Conservation (phyloP, 2,329 filamentous ascomycete species). For the Apiospora aurea region DNA sequence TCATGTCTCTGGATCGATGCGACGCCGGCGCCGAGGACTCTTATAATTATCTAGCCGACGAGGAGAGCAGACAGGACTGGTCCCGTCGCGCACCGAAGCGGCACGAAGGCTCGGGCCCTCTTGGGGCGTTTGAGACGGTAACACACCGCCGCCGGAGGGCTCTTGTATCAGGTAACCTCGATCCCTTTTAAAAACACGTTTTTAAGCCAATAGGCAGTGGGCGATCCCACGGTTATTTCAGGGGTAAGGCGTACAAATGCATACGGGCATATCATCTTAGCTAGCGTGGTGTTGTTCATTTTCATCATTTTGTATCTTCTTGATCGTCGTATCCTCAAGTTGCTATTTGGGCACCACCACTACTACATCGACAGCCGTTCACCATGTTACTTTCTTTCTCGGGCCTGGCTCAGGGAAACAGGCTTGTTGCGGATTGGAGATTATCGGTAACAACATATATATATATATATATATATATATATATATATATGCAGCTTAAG, state of each 20-base stretch:
- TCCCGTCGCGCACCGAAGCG: slow-evolving; percentile 30
- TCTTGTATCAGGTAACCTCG: slow-evolving; percentile 33
- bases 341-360: neutral
- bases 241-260: slow-evolving; percentile 14
- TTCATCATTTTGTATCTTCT: neutral
- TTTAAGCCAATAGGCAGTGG: neutral
- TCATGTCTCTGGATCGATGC: slow-evolving; percentile 67
- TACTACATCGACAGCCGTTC: neutral
- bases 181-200: slow-evolving; percentile 29
- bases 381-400: neutral
- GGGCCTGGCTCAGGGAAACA: neutral
- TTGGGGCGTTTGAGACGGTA: slow-evolving; percentile 36
- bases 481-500: neutral
- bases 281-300: slow-evolving; percentile 16
- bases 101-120: slow-evolving; percentile 35
- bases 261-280: slow-evolving; percentile 10
- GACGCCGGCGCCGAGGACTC: slow-evolving; percentile 46
- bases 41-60: slow-evolving; percentile 30
- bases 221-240: neutral
- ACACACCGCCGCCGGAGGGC: slow-evolving; percentile 39
- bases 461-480: neutral
- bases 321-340: neutral
- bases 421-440: neutral
- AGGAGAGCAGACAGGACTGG: slow-evolving; percentile 25
- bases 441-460: neutral